phyloP scores from a whole-genome alignment of 2,329 filamentous ascomycete species.

The Trichophaea hybrida region DNA sequence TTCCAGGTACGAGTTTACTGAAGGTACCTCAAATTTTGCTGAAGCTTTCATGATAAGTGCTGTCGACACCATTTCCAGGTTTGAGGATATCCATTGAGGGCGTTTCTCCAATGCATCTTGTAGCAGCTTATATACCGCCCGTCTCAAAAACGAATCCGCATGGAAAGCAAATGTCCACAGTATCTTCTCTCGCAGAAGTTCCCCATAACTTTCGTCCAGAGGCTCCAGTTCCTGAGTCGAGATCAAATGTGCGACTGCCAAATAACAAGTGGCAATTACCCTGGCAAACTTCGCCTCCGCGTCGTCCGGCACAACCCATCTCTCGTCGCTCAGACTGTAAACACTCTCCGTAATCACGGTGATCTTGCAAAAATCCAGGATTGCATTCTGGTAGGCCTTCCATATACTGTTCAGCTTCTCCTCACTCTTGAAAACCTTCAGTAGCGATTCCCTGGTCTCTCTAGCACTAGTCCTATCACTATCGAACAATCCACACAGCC shows the following conservation, averaged over 20 bases:
- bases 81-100: conserved; percentile 37
- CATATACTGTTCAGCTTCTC: conserved; percentile 68
- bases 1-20: conserved; percentile 55
- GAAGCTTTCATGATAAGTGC: conserved; percentile 59
- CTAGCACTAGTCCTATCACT: conserved; percentile 61
- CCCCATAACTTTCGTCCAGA: conserved; percentile 43
- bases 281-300: conserved; percentile 72
- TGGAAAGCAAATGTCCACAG: conserved; percentile 47
- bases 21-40: conserved; percentile 56
- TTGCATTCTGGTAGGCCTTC: conserved; percentile 64
- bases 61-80: conserved; percentile 40
- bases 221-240: conserved; percentile 22
- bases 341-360: conserved; percentile 64
- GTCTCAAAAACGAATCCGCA: conserved; percentile 43
- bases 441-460: conserved; percentile 63
- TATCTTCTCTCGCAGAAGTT: conserved; percentile 48
- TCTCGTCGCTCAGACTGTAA: conserved; percentile 74
- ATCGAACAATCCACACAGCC: conserved; percentile 82
- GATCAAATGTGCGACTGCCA: conserved; percentile 42
- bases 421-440: conserved; percentile 58
- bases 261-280: conserved; percentile 49
- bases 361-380: conserved; percentile 67
- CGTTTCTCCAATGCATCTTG: conserved; percentile 37
- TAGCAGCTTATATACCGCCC: conserved; percentile 43
- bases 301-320: conserved; percentile 71